These are phyloP conservation scores for Sonneratia alba DNA, from an alignment of 345 rosid genomes.

Conservation along the genomic window DNA sequence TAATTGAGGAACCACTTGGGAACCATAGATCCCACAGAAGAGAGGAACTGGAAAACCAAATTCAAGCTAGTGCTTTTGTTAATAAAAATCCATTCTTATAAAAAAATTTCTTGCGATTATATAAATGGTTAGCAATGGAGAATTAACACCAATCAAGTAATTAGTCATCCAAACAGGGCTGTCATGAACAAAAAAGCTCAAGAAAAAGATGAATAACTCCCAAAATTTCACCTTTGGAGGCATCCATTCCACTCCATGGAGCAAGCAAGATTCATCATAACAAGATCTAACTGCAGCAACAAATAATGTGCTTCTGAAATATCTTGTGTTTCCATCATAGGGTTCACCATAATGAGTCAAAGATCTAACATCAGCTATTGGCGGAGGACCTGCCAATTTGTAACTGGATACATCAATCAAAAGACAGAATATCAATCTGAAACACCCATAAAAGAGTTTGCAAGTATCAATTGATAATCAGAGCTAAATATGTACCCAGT, in stretches of 20 bases:
- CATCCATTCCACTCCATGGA: constrained; percentile 99
- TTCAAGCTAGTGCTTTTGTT: neutral
- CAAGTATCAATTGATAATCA: constrained; percentile 8
- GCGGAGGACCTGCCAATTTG: constrained; percentile 51
- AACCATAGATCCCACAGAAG: neutral
- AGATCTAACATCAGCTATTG: constrained; percentile 84
- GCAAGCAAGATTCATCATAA: constrained; percentile 85
- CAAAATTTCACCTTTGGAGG: constrained; percentile 64
- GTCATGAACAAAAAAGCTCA: neutral
- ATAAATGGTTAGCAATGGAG: neutral
- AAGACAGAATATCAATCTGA: constrained; percentile 6
- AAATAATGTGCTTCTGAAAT: constrained; percentile 72
- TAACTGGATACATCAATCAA: constrained; percentile 11
- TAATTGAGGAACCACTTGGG: neutral
- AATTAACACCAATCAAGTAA: neutral
- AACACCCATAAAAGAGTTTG: neutral
- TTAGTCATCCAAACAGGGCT: neutral
- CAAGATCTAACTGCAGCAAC: constrained; percentile 95
- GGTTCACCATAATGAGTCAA: constrained; percentile 99
- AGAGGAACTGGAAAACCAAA: neutral
- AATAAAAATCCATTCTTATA: neutral
- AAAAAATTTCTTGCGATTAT: neutral
- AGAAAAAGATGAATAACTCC: neutral
- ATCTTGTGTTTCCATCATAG: constrained; percentile 95
- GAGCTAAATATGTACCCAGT: constrained; percentile 41